Conservation (phyloP, 768 basidiomycete genomes). For the Peribolospora kevripleyi region DNA sequence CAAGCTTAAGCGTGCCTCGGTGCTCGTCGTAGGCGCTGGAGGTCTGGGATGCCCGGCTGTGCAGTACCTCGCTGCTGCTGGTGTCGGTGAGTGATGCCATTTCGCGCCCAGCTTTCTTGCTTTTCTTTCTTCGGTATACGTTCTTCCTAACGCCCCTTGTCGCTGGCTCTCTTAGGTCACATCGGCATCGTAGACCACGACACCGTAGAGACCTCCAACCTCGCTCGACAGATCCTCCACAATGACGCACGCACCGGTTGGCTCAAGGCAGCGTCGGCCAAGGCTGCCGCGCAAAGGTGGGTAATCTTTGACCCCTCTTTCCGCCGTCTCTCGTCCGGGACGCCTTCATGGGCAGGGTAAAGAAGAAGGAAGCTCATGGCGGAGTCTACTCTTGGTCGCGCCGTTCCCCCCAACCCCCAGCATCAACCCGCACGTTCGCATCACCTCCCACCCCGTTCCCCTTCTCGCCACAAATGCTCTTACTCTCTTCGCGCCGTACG, state of each 20-base stretch:
- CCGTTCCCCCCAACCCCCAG: slow-evolving; percentile 22
- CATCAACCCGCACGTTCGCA: slow-evolving; percentile 41
- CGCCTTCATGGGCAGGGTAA: too few relatives aligned
- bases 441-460: slow-evolving; percentile 29
- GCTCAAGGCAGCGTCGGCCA: slow-evolving; percentile 62
- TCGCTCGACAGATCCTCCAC: slow-evolving; percentile 83
- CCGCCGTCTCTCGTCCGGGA: neutral
- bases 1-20: slow-evolving; percentile 46
- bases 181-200: slow-evolving; percentile 79
- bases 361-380: neutral
- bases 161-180: slow-evolving; percentile 30
- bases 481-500: slow-evolving; percentile 35
- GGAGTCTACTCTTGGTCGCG: neutral
- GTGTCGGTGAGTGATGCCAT: slow-evolving; percentile 43
- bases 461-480: slow-evolving; percentile 35
- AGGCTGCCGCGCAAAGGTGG: slow-evolving; percentile 40
- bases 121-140: neutral
- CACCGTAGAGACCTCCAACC: slow-evolving; percentile 61
- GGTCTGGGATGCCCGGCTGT: slow-evolving; percentile 88
- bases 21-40: slow-evolving; percentile 79
- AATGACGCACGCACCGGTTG: slow-evolving; percentile 42
- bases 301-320: slow-evolving; percentile 4
- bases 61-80: slow-evolving; percentile 78
- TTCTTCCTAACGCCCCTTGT: neutral
- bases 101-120: neutral